Percentiles rank a stretch among this genome's conserved stretches.
Evolutionary conservation across 768 basidiomycete genomes (phyloP).

Genomic region (Tulasnella calospora): DNA sequence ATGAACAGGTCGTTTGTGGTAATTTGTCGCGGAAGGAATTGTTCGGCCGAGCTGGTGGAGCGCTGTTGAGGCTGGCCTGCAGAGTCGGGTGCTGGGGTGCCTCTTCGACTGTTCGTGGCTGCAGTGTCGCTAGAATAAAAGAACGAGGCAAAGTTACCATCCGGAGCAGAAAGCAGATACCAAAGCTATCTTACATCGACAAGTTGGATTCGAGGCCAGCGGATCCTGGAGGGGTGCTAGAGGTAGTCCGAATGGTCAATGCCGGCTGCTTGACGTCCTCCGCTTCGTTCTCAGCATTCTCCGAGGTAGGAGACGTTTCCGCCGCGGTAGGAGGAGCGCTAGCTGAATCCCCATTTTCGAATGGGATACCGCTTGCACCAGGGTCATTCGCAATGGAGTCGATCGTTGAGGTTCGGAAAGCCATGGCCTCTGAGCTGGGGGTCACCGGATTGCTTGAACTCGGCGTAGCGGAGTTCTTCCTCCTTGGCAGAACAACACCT

Average conservation of each 20-base stretch:
- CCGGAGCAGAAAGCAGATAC: too few species aligned
- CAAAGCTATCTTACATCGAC: neutral
- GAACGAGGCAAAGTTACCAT: neutral
- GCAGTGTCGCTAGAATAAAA: neutral
- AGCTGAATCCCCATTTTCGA: neutral
- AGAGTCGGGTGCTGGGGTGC: neutral
- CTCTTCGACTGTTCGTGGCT: neutral
- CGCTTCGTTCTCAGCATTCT: neutral
- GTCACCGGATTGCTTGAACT: slow-evolving; percentile 13
- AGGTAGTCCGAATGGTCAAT: neutral
- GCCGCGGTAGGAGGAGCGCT: neutral
- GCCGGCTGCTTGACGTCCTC: neutral
- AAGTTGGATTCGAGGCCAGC: neutral
- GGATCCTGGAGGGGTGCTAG: neutral
- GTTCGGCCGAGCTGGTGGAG: slow-evolving; percentile 27
- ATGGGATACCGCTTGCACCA: neutral
- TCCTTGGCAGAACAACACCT: slow-evolving; percentile 16
- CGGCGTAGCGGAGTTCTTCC: slow-evolving; percentile 13
- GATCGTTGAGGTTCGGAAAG: neutral
- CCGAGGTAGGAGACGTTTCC: neutral
- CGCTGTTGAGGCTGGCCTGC: neutral
- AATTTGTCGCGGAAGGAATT: slow-evolving; percentile 42
- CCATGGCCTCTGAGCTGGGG: neutral
- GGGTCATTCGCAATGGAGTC: neutral
- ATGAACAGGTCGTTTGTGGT: slow-evolving; percentile 84